Base-by-base conservation (phyloP, 371 early-diverging fungal genomes). In the Rhizopus sp. region DNA sequence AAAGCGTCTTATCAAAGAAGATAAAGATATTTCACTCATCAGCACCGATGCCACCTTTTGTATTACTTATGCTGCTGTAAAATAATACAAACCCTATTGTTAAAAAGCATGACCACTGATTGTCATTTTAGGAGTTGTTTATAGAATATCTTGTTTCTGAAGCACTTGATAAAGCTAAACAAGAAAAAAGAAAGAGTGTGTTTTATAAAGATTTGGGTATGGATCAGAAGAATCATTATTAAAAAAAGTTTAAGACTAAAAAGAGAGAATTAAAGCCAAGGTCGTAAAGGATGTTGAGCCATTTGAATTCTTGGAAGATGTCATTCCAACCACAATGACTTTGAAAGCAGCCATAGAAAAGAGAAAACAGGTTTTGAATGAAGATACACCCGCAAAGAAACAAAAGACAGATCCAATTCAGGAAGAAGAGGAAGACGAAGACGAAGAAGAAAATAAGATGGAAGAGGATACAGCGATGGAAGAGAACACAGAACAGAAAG, bases 1-100 rank as follows among this genome's bases (percentile, higher is more conserved):
- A 53, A 87, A 89, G 51, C 83, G 90, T 35, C 87, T 93, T 58
- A 89, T 93, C 66, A 91, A 89, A 59, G 90, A 89, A 63, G 93
- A 93, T 68, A 87, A 85, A 66, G 93, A 90, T 49, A 78, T 93
- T 2, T 64, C 71, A 5, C 70, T 83, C 39, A 82, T 88, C 66
- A 84, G 85, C 56, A 72, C 85, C 8, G 93, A 93, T 47, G 89
- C 91, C 10, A 83, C 89, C 7, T 91, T 88, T 50, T 75, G 91
- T 54, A 87, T 93, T 41, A 77, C 90, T 4, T 72, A 82, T 50
- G 93, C 93, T 10, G 88, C 93, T 37, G 89, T 89, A 81, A 61
- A 69, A 54, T 15, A 10, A 35, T 40, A 49, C 23, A 31, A 37
- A 29, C 16, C 5, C 33, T 6, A 15, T 3, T 45, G 7, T 46